Percentiles rank a stretch among this genome's conserved stretches.
These are phyloP conservation scores for Silybum marianum DNA, from an alignment of 129 eudicot genomes.

Conservation along the genomic window DNA sequence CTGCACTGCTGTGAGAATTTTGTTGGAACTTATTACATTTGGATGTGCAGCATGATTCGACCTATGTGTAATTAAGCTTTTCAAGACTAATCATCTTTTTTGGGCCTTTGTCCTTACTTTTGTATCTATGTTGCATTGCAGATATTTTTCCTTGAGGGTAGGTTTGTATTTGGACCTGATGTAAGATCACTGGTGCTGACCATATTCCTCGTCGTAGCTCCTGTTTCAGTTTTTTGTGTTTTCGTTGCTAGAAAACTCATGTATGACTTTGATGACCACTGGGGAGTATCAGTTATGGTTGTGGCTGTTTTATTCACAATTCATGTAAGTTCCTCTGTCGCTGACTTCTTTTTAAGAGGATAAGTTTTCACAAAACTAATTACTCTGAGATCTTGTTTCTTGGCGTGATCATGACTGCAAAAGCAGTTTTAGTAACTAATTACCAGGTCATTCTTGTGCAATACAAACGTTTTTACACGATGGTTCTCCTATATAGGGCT, in stretches of 20 bases:
- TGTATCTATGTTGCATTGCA: constrained; percentile 40
- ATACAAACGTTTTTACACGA: constrained; percentile 6
- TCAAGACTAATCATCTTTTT: background rate
- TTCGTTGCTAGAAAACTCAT: constrained; percentile 85
- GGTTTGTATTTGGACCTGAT: constrained; percentile 96
- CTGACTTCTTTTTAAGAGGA: background rate
- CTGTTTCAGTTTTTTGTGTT: constrained; percentile 78
- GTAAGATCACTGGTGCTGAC: constrained; percentile 90
- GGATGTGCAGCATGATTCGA: background rate
- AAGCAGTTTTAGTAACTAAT: constrained; percentile 18
- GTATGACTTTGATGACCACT: constrained; percentile 61
- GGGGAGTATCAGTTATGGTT: constrained; percentile 75
- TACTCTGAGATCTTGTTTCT: background rate
- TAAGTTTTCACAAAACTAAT: background rate
- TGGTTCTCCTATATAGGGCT: background rate
- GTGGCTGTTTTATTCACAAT: constrained; percentile 70
- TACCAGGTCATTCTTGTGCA: constrained; percentile 5
- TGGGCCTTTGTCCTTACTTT: background rate
- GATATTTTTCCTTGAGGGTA: constrained; percentile 89
- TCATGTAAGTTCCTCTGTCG: constrained; percentile 52
- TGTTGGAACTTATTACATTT: constrained; percentile 11
- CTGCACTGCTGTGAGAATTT: constrained; percentile 6
- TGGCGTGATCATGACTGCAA: background rate
- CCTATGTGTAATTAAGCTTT: constrained; percentile 13
- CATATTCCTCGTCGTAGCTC: constrained; percentile 81